Percentiles rank a stretch among this genome's conserved stretches.
Conservation (phyloP, 2,329 filamentous ascomycete genomes). For the Fonsecaea multimorphosa region DNA sequence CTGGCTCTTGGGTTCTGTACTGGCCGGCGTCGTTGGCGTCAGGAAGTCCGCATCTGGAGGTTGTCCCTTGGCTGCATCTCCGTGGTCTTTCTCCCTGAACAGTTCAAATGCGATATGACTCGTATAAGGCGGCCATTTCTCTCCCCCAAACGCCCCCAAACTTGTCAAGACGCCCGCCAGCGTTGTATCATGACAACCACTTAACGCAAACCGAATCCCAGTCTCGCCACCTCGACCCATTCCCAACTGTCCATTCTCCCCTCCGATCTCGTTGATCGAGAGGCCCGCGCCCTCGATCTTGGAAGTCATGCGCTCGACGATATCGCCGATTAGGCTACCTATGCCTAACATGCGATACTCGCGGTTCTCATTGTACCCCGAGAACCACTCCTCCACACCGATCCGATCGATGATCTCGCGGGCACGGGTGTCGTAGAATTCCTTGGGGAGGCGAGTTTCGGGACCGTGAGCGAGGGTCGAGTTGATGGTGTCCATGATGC, state of each 20-base stretch:
- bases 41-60: slow-evolving; percentile 35
- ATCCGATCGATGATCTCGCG: slow-evolving; percentile 73
- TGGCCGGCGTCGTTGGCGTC: slow-evolving; percentile 38
- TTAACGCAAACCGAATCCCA: slow-evolving; percentile 74
- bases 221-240: slow-evolving; percentile 56
- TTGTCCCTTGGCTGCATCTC: slow-evolving; percentile 38
- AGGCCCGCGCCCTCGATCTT: slow-evolving; percentile 66
- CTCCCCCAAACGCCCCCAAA: slow-evolving; percentile 75
- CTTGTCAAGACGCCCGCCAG: slow-evolving; percentile 78
- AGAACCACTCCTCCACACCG: slow-evolving; percentile 89
- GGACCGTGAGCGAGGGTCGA: slow-evolving; percentile 83
- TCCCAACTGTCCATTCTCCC: slow-evolving; percentile 47
- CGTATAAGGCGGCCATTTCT: slow-evolving; percentile 89
- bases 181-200: slow-evolving; percentile 92
- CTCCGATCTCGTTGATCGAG: slow-evolving; percentile 58
- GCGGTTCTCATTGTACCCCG: slow-evolving; percentile 78
- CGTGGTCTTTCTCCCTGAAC: slow-evolving; percentile 64
- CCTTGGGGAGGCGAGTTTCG: slow-evolving; percentile 75
- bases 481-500: slow-evolving; percentile 94
- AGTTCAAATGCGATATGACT: slow-evolving; percentile 90
- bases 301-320: slow-evolving; percentile 76
- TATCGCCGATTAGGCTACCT: slow-evolving; percentile 80
- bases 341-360: slow-evolving; percentile 93
- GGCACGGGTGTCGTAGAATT: slow-evolving; percentile 83
- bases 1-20: slow-evolving; percentile 43